phyloP scores from a whole-genome alignment of 2,329 filamentous ascomycete species.

The Verticillium dahliae region DNA sequence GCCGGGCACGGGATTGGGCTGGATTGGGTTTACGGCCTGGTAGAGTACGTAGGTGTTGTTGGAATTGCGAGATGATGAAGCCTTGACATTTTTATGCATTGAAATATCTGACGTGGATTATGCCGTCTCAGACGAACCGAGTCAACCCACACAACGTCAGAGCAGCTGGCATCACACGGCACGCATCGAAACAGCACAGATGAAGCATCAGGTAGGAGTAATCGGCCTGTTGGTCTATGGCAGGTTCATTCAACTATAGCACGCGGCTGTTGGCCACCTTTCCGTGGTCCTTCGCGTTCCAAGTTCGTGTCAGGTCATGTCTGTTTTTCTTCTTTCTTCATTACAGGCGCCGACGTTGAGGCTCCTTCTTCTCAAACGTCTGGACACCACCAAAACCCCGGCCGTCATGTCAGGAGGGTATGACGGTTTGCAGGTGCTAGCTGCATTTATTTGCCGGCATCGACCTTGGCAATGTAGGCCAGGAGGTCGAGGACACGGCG shows the following conservation, averaged over 20 bases:
- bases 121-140: no score
- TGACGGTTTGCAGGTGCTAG: not conserved
- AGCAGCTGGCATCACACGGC: not conserved
- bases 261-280: not conserved
- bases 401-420: not conserved
- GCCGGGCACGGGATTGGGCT: not conserved
- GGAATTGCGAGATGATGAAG: not conserved
- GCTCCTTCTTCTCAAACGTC: not conserved
- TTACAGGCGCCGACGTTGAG: conserved; percentile 3
- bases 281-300: not conserved
- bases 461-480: conserved; percentile 73
- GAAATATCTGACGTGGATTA: no score
- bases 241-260: not conserved
- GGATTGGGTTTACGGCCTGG: not conserved
- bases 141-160: not conserved
- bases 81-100: not conserved
- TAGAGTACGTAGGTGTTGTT: not conserved
- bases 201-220: not conserved
- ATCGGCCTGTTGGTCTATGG: not conserved
- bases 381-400: not conserved
- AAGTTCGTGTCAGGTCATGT: conserved; percentile 1
- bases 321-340: conserved; percentile 10
- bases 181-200: not conserved
- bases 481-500: conserved; percentile 84
- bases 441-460: conserved; percentile 46